Evolutionary conservation across 1,139 yeast genomes (phyloP), one percentile per base, ranked within the genome.

Genomic region (Nakaseomyces nivariensis): DNA sequence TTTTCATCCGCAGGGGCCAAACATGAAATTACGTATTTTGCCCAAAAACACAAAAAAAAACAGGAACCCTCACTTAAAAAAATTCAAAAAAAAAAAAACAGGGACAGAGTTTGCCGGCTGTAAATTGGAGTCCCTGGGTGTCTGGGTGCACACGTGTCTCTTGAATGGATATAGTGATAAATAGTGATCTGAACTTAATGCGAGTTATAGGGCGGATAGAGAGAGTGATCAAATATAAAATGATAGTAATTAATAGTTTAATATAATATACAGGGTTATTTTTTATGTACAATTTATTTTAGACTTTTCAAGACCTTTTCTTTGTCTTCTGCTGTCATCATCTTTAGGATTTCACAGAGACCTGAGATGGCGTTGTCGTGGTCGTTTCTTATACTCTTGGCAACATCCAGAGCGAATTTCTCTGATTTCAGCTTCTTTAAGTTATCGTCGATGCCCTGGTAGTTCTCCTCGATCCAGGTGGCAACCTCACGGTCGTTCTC

Each of bases 401-500:
- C 78, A 59, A 85, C 70, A 48, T 76, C 78, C 62, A 78, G 79
- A 57, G 82, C 82, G 54, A 80, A 74, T 45, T 77, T 71, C 64
- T 84, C 92, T 49, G 74, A 69, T 69, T 80, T 82, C 70, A 88
- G 74, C 56, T 80, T 78, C 57, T 76, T 80, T 60, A 88, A 73
- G 59, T 75, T 76, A 48, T 75, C 72, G 54, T 82, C 83, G 57
- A 87, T 74, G 56, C 75, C 69, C 52, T 74, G 71, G 66, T 82
- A 92, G 69, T 85, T 81, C 56, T 80, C 81, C 70, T 88, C 96
- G 60, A 89, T 83, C 90, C 94, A 90, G 53, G 74, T 76, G 52
- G 95, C 88, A 54, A 89, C 95, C 36, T 78, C 85, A 63, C 75
- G 75, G 67, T 92, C 97, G 58, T 85, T 75, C 38, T 81, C 85